Base-by-base conservation (phyloP, 1,284 basidiomycete species). In the Acaromyces ingoldii region DNA sequence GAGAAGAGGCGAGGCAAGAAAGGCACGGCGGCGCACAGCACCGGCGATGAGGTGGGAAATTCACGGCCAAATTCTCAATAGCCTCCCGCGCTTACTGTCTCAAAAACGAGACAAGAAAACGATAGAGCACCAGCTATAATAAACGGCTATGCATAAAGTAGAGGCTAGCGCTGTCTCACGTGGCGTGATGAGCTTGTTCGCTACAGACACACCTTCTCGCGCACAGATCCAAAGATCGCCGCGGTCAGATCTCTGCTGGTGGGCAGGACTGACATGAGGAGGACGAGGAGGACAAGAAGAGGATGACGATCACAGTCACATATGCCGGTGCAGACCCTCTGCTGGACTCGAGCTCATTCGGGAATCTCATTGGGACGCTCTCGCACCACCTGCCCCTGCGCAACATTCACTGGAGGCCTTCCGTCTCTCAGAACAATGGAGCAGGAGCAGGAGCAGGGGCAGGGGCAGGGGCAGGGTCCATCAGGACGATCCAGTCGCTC, bases 381-480 rank as follows among this genome's bases (percentile, higher is more conserved):
- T 37, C 53, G 10, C 50, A 62, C 42, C 72, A 74, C 44, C 53
- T 75, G 7, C 72, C 72, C 4, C 58, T 75, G 24, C 63, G 70
- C 43, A 74, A 73, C 46, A 44, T 74, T 15, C 71, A 72, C 46
- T 73, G 71, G 72, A 63, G 62, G 29, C 69, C 70, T 7, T 49
- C 55, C 3, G 10, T 51, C 2, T 45, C 51, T 6, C 39, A 41
- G 26, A 53, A 47, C 22, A 30, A 37, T 17, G n/a, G 42, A 17
- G 19, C 19, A 21, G 19, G 28, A 9, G 15, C 26, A 2, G n/a
- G n/a, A n/a, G n/a, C n/a, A n/a, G 58, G 57, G 1, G 17, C 38
- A 13, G 7, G 13, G 13, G 7, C 25, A 45, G 10, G 29, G n/a
- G 13, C 42, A 31, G 58, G 57, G 1, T 49, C 57, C 9, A 66